Evolutionary conservation across 768 basidiomycete genomes (phyloP).

Genomic region (Sarcodon aspratus): DNA sequence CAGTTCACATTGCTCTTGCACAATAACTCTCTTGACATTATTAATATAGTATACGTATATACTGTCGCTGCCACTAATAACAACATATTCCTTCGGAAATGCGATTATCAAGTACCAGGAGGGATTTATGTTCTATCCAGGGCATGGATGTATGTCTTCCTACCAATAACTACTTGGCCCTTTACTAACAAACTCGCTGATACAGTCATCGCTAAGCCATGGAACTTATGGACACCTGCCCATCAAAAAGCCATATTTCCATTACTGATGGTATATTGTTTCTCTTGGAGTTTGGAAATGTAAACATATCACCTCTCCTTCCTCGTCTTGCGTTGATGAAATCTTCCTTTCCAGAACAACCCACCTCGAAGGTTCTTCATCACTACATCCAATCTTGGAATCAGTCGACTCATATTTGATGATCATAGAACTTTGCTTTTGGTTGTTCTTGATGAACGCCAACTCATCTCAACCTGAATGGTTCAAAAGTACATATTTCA

Average conservation of each 20-base stretch:
- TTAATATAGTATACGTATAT: constrained; percentile 60
- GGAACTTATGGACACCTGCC: constrained; percentile 36
- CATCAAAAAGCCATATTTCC: constrained; percentile 49
- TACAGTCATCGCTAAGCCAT: constrained; percentile 58
- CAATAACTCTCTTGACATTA: background rate
- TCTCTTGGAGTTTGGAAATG: constrained; percentile 72
- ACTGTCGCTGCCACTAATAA: constrained; percentile 46
- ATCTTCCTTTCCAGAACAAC: constrained; percentile 39
- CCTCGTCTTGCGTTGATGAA: background rate
- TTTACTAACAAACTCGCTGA: constrained; percentile 1
- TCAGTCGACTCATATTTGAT: background rate
- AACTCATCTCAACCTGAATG: constrained; percentile 55
- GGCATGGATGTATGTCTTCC: constrained; percentile 35
- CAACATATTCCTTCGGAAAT: constrained; percentile 50
- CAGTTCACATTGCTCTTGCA: constrained; percentile 10
- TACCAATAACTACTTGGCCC: background rate
- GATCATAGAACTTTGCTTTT: constrained; percentile 67
- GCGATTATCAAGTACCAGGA: constrained; percentile 63
- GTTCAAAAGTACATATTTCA: constrained; percentile 71
- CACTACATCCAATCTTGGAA: background rate
- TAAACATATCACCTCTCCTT: constrained; percentile 20
- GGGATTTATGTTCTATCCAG: constrained; percentile 40
- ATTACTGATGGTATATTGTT: constrained; percentile 46
- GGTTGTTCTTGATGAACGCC: constrained; percentile 72
- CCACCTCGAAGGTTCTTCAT: constrained; percentile 58